phyloP scores from a whole-genome alignment of 1,139 yeast species.

The Yamadazyma buinensis region DNA sequence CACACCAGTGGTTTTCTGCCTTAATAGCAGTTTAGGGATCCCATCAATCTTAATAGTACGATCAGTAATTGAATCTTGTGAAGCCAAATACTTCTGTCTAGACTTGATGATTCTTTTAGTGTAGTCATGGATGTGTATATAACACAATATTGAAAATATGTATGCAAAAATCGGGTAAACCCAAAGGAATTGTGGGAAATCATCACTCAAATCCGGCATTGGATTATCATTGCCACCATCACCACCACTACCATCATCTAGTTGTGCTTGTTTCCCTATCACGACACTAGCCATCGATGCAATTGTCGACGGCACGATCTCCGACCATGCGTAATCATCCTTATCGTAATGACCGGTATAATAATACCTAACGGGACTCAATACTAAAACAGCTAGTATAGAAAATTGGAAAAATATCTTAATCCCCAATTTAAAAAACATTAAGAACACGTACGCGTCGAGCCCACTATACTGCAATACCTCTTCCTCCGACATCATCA shows the following conservation, averaged over 20 bases:
- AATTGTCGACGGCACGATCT: conserved; percentile 3
- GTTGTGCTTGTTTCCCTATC: not conserved
- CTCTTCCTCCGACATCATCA: conserved; percentile 39
- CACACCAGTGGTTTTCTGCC: conserved; percentile 33
- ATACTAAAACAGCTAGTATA: conserved; percentile 33
- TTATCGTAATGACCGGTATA: conserved; percentile 47
- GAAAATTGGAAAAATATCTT: conserved; percentile 34
- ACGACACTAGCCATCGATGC: not conserved
- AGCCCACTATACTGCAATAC: conserved; percentile 39
- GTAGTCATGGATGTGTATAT: conserved; percentile 59
- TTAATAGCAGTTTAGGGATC: conserved; percentile 51
- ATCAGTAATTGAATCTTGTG: conserved; percentile 88
- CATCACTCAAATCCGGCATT: conserved; percentile 22
- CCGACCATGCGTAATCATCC: conserved; percentile 21
- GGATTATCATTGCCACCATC: conserved; percentile 1
- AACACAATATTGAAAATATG: conserved; percentile 68
- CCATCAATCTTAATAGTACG: conserved; percentile 87
- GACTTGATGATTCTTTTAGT: conserved; percentile 70
- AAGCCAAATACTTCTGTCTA: conserved; percentile 80
- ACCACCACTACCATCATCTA: conserved; percentile 1
- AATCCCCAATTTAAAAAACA: conserved; percentile 46
- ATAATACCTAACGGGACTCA: conserved; percentile 44
- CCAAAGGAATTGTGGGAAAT: conserved; percentile 50
- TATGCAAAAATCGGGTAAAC: conserved; percentile 86
- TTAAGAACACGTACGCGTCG: conserved; percentile 44